These are phyloP conservation scores for Pistacia integerrima DNA, from an alignment of 345 rosid genomes.

Conservation along the genomic window DNA sequence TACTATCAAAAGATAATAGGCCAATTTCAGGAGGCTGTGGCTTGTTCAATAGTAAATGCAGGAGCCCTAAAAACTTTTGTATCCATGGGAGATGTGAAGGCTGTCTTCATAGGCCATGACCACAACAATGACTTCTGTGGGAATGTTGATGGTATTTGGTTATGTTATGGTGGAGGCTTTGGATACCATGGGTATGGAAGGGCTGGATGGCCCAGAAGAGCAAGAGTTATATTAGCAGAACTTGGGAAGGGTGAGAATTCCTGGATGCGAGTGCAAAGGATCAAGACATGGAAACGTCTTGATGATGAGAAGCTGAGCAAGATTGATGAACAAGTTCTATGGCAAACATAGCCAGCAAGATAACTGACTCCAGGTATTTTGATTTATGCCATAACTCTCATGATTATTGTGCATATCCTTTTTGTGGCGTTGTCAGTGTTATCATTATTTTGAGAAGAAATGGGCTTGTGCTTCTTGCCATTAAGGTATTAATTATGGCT, in stretches of 20 bases:
- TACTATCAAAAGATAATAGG: constrained; percentile 60
- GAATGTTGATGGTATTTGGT: constrained; percentile 71
- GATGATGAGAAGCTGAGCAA: constrained; percentile 69
- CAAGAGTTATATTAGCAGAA: constrained; percentile 66
- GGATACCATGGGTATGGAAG: constrained; percentile 92
- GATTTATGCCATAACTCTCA: background rate
- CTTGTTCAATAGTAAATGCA: constrained; percentile 71
- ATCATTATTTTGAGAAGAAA: background rate
- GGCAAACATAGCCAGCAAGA: constrained; percentile 25
- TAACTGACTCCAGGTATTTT: constrained; percentile 1
- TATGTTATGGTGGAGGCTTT: constrained; percentile 94
- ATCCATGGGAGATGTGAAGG: constrained; percentile 81
- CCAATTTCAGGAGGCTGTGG: constrained; percentile 72
- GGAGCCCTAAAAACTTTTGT: constrained; percentile 64
- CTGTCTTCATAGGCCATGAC: constrained; percentile 85
- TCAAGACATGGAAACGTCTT: constrained; percentile 83
- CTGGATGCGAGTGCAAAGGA: constrained; percentile 62
- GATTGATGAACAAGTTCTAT: constrained; percentile 73
- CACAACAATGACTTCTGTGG: constrained; percentile 92
- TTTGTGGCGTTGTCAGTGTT: background rate
- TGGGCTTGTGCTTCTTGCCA: background rate
- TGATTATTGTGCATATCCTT: background rate
- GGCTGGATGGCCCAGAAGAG: constrained; percentile 76
- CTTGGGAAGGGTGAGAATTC: constrained; percentile 49
- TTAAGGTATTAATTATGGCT: background rate